Conservation (phyloP, 2,329 filamentous ascomycete species). For the Macroventuria anomochaeta region DNA sequence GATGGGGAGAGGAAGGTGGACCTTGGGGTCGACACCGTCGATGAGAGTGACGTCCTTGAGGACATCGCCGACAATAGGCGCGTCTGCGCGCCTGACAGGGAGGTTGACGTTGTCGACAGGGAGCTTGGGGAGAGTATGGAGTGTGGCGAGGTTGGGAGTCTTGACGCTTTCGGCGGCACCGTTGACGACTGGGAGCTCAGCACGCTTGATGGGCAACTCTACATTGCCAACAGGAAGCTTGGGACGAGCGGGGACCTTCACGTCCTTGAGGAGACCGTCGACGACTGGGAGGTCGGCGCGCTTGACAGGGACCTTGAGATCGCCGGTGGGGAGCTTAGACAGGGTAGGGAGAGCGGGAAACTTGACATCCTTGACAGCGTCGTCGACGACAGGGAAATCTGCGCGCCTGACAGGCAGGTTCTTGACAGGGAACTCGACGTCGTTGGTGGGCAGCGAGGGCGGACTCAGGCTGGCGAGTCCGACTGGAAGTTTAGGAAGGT, state of each 20-base stretch:
- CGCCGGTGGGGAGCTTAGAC: too few species aligned
- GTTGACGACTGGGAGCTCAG: conserved; percentile 3
- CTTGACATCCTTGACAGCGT: too few species aligned
- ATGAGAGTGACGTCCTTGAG: background rate
- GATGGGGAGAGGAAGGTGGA: too few species aligned
- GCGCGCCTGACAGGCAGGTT: too few species aligned
- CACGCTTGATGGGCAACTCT: too few species aligned
- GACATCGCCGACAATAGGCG: background rate
- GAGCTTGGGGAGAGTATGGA: background rate
- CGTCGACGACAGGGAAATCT: too few species aligned
- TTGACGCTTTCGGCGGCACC: background rate
- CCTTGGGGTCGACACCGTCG: background rate
- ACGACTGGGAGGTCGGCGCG: too few species aligned
- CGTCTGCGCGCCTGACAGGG: background rate
- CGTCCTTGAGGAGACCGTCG: too few species aligned
- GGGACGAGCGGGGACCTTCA: too few species aligned
- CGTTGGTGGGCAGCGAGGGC: background rate
- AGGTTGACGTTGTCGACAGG: background rate
- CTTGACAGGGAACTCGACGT: background rate
- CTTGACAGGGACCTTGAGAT: too few species aligned
- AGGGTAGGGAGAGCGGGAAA: too few species aligned
- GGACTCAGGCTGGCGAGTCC: background rate
- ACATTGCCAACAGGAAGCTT: background rate
- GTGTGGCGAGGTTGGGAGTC: background rate
- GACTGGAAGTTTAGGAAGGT: conserved; percentile 4